phyloP scores from a whole-genome alignment of 805 yeast genomes.

The Pachysolen tannophilus region DNA sequence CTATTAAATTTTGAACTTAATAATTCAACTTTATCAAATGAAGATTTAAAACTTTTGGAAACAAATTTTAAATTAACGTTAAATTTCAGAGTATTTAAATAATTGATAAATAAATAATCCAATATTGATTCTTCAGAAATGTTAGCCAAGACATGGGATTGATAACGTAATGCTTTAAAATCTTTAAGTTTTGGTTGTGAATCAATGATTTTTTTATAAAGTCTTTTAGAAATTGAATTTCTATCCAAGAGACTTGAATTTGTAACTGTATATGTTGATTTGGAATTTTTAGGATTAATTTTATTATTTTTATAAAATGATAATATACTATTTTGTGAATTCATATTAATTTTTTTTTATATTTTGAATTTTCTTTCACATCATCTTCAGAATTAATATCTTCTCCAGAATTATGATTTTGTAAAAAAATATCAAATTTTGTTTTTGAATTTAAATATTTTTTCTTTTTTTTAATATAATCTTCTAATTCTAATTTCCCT shows the following conservation, averaged over 20 bases:
- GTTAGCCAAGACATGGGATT: conserved; percentile 9
- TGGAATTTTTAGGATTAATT: no score
- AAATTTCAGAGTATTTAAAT: conserved; percentile 6
- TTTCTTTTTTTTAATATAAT: conserved; percentile 7
- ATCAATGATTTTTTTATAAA: conserved; percentile 1
- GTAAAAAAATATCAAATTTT: conserved; percentile 3
- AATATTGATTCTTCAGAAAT: conserved; percentile 5
- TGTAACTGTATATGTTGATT: no score
- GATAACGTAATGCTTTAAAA: conserved; percentile 7
- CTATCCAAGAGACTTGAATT: no score
- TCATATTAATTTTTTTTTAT: no score
- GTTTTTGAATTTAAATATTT: conserved; percentile 6
- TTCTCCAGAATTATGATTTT: background rate
- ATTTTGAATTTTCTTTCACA: no score
- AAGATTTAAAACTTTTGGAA: conserved; percentile 6
- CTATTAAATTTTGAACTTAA: no score
- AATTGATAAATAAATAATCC: conserved; percentile 9
- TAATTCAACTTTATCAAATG: conserved; percentile 6
- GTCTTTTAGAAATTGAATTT: background rate
- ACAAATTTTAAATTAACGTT: conserved; percentile 8
- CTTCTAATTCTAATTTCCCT: conserved; percentile 3
- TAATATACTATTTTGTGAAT: no score
- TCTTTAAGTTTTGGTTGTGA: conserved; percentile 5
- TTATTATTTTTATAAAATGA: no score
- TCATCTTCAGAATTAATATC: no score